Evolutionary conservation across 176 grass and related monocot genomes (phyloP), one percentile per base, ranked within the genome.

Genomic region (Carex myosuroides): DNA sequence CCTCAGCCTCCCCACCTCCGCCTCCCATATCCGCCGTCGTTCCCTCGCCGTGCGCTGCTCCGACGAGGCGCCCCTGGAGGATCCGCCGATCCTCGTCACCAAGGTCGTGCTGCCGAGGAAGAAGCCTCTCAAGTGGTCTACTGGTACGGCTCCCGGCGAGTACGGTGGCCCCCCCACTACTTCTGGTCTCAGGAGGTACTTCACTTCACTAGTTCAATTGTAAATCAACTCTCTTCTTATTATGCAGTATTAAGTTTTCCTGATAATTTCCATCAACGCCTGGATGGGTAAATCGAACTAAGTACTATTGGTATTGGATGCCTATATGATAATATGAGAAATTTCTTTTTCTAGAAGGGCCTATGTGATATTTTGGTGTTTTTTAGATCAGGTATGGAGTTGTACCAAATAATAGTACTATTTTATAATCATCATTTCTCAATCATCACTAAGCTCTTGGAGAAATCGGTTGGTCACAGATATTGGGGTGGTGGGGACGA

Each of bases 71-170:
- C 80, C 57, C 60, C 32, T 73, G 1, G 32, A 53, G 35, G 68
- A 21, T 59, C 8, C 70, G 33, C 71, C 32, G 5, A 85, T 48
- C 57, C 84, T 88, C 80, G 62, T 80, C 76, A 90, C 81, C 20
- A 94, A 92, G 91, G 84, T 99, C 63, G 85, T 95, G 78, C 91
- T 95, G 13, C 93, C 96, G 11, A 95, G 93, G 87, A 92, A 89
- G 88, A 95, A 99, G 87, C 87, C 91, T 85, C 84, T 81, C 68
- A 95, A 99, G 81, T 99, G 92, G 96, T 92, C 96, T 3, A 95
- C 88, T n/a, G 96, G 91, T 66, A 91, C 91, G 79, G 96, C 83
- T 5, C 92, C 92, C 0, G 95, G 95, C 11, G 88, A 93, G 86
- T 93, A 98, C 68, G 95, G 91, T 85, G 90, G 85, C 6, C 92